Conservation (phyloP, 2,329 filamentous ascomycete genomes). For the Colletotrichum sojae region DNA sequence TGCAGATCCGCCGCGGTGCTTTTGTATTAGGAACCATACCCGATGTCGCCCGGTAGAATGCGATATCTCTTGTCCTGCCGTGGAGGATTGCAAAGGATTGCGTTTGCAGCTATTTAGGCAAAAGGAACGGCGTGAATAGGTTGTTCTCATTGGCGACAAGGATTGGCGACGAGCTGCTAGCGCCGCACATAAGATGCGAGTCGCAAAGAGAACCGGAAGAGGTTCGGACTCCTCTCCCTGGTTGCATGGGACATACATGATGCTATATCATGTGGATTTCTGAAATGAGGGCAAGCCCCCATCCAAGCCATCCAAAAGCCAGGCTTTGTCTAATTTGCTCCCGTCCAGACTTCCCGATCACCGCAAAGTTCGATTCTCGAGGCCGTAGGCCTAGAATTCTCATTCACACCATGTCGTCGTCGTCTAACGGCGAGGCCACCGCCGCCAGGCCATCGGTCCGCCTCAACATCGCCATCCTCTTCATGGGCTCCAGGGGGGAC, state of each 20-base stretch:
- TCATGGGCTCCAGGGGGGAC: slow-evolving; percentile 61
- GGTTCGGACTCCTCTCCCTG: too few species aligned
- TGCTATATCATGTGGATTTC: too few species aligned
- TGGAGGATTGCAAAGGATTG: neutral
- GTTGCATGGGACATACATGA: too few species aligned
- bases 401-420: too few species aligned
- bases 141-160: slow-evolving; percentile 8
- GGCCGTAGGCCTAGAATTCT: too few species aligned
- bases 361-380: too few species aligned
- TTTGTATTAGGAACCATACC: neutral
- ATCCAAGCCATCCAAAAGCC: too few species aligned
- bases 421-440: neutral
- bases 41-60: neutral
- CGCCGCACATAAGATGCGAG: slow-evolving; percentile 23
- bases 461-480: slow-evolving; percentile 63
- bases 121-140: neutral
- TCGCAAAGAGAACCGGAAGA: neutral
- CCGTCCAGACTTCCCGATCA: too few species aligned
- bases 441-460: slow-evolving; percentile 7
- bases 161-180: slow-evolving; percentile 9
- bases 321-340: too few species aligned
- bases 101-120: neutral
- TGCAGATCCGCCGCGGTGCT: neutral
- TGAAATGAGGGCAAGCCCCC: too few species aligned
- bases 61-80: neutral